Conservation (phyloP, 257 asterid species). For the Fraxinus anomala region DNA sequence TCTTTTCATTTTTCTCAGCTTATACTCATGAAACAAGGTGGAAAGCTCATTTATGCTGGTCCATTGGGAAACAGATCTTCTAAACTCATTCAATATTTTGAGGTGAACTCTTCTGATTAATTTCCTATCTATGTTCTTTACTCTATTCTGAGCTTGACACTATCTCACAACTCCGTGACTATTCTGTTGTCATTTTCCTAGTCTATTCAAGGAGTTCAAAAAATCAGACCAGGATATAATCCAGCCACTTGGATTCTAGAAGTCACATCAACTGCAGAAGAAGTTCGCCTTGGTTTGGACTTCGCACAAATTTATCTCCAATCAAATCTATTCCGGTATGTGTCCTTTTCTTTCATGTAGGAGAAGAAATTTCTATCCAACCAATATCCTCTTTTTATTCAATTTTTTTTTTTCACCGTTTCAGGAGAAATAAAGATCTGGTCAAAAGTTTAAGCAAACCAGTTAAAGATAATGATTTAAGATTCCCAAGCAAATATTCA, state of each 20-base stretch:
- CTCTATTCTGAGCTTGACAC: conserved; percentile 1
- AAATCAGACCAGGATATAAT: conserved; percentile 70
- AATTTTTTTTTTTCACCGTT: conserved; percentile 8
- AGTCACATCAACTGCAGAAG: conserved; percentile 73
- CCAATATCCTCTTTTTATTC: not conserved
- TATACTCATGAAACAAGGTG: conserved; percentile 81
- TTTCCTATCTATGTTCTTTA: not conserved
- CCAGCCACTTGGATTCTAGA: conserved; percentile 97
- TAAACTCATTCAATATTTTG: conserved; percentile 69
- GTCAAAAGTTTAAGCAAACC: conserved; percentile 71
- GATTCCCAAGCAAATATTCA: conserved; percentile 75
- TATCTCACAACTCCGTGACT: not conserved
- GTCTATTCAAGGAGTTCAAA: conserved; percentile 65
- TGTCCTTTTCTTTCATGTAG: not conserved
- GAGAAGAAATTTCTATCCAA: not conserved
- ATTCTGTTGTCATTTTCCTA: conserved; percentile 21
- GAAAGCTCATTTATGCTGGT: conserved; percentile 87
- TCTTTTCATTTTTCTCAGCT: conserved; percentile 49
- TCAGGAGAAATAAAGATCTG: conserved; percentile 71
- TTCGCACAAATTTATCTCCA: conserved; percentile 68
- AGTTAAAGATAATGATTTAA: conserved; percentile 53
- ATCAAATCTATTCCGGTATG: conserved; percentile 62
- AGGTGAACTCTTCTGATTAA: conserved; percentile 48
- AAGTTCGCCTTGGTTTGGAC: conserved; percentile 64
- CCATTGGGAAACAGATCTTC: conserved; percentile 77